phyloP scores from a whole-genome alignment of 106 monocot species.

The Triglochin maritima region DNA sequence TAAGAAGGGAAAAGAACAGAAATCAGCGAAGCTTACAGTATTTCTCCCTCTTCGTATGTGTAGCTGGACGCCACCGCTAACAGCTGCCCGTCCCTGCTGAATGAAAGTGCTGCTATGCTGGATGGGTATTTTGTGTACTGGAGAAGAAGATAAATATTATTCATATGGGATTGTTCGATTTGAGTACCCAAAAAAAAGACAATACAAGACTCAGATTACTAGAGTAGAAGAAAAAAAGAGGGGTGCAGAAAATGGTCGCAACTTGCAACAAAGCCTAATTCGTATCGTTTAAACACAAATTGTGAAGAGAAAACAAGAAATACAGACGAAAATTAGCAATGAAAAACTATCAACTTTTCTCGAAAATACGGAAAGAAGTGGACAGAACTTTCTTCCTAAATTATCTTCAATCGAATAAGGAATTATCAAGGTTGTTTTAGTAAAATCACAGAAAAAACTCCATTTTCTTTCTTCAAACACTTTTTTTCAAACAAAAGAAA shows the following conservation, averaged over 20 bases:
- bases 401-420: too few relatives aligned
- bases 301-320: not conserved
- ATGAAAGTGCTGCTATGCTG: slow-evolving; percentile 88
- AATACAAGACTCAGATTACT: slow-evolving; percentile 30
- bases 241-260: not conserved
- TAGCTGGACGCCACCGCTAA: slow-evolving; percentile 94
- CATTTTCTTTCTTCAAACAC: too few relatives aligned
- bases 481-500: too few relatives aligned
- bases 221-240: slow-evolving; percentile 3
- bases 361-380: too few relatives aligned
- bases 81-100: slow-evolving; percentile 78
- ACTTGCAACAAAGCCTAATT: too few relatives aligned
- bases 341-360: too few relatives aligned
- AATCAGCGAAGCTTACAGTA: slow-evolving; percentile 26
- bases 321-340: not conserved
- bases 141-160: not conserved
- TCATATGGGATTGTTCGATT: not conserved
- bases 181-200: not conserved
- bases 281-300: too few relatives aligned
- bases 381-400: too few relatives aligned
- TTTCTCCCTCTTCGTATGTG: slow-evolving; percentile 92
- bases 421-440: too few relatives aligned
- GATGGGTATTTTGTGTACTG: slow-evolving; percentile 86
- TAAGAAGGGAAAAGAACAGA: not conserved
- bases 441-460: too few relatives aligned